Base-by-base conservation (phyloP, 2,329 filamentous ascomycete genomes). In the Hypoxylon sp. region DNA sequence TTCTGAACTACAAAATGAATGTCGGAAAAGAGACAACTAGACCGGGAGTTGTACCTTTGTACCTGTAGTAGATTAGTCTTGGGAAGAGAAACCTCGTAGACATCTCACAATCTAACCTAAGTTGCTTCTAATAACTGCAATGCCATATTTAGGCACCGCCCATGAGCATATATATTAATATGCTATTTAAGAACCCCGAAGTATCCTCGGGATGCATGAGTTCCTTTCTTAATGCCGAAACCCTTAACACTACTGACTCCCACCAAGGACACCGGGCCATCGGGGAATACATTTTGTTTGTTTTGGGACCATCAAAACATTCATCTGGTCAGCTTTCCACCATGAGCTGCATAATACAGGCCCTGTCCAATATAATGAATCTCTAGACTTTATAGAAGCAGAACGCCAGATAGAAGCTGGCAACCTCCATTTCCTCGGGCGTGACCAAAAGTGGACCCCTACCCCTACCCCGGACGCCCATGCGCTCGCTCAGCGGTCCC, bases 371-470 rank as follows among this genome's bases (percentile, higher is more conserved):
- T 17, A 30, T 3, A 42, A 35, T 7, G 10, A 30, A 55, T n/a
- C 7, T 25, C 68, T 85, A 96, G 50, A 97, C 93, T 84, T 98
- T 97, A 82, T 98, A 97, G 81, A 98, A 98, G 82, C 94, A 97
- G 77, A 98, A 98, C 1, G 93, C 95, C 75, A 97, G 89, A 77
- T 98, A 98, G 77, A 98, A 97, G 75, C 88, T 90, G 10, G 92
- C 93, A 49, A 96, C 96, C 80, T 98, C 95, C 87, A 97, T 92
- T 84, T 99, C 96, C 78, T 97, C 92, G 11, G 91, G 86, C 1
- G 89, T 91, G 56, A 98, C 93, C 51, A 92, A 79, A 72, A 98
- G 81, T 14, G 75, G 89, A 5, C 88, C 89, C 8, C 89, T 87
- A 20, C 88, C 87, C 35, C 92, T 86, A 75, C 91, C 92, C 37